Percentiles rank a stretch among this genome's conserved stretches.
Conservation (phyloP, 2,329 filamentous ascomycete genomes). For the Emergomyces orientalis region DNA sequence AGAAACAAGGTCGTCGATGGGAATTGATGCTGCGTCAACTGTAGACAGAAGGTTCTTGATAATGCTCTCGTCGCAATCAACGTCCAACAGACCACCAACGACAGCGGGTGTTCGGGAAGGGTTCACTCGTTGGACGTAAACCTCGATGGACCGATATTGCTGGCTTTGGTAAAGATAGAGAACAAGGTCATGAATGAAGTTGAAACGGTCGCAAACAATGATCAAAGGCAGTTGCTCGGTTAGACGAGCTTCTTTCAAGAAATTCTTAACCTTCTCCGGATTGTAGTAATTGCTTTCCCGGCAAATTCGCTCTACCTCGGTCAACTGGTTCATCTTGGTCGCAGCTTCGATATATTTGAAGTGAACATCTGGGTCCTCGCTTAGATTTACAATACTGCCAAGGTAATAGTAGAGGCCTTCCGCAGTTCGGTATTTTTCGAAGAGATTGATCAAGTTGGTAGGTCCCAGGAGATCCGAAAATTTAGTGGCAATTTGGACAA, state of each 20-base stretch:
- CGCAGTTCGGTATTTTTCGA: slow-evolving; percentile 95
- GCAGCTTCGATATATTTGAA: slow-evolving; percentile 99
- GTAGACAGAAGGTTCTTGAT: slow-evolving; percentile 87
- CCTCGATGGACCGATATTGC: slow-evolving; percentile 97
- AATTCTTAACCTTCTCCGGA: slow-evolving; percentile 96
- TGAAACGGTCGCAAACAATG: slow-evolving; percentile 98
- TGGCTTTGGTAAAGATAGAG: slow-evolving; percentile 98
- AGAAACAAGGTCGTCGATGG: slow-evolving; percentile 84
- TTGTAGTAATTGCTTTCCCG: slow-evolving; percentile 86
- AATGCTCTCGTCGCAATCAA: slow-evolving; percentile 92
- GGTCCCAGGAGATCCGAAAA: slow-evolving; percentile 91
- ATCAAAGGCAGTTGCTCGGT: slow-evolving; percentile 91
- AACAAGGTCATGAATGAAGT: slow-evolving; percentile 94
- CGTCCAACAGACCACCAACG: slow-evolving; percentile 84
- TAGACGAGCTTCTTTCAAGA: slow-evolving; percentile 90
- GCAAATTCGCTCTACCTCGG: slow-evolving; percentile 94
- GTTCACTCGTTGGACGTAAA: slow-evolving; percentile 96
- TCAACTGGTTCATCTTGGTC: slow-evolving; percentile 84
- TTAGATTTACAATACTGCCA: slow-evolving; percentile 94
- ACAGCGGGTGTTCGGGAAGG: slow-evolving; percentile 83
- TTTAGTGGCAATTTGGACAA: slow-evolving; percentile 93
- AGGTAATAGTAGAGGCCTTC: slow-evolving; percentile 98
- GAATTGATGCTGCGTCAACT: slow-evolving; percentile 74
- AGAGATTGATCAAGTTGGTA: slow-evolving; percentile 78
- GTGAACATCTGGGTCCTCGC: slow-evolving; percentile 87